Percentiles rank a stretch among this genome's conserved stretches.
Evolutionary conservation across 2,329 filamentous ascomycete genomes (phyloP).

Genomic region (Clonostachys rhizophaga): DNA sequence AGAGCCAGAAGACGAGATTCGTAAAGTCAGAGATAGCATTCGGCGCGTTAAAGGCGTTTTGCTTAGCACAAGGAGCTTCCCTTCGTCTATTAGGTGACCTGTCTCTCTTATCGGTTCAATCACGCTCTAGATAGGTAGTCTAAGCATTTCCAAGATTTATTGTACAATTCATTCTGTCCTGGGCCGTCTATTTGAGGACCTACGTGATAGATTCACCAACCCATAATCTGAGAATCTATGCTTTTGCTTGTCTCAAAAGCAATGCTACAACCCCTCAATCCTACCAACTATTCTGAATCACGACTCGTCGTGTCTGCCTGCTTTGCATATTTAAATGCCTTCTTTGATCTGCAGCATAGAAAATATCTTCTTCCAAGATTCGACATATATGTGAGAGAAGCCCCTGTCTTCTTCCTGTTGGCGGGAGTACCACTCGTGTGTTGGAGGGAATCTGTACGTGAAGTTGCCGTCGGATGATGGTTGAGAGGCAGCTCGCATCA

Average conservation of each 20-base stretch:
- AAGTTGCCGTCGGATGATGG: slow-evolving; percentile 6
- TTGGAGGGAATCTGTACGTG: slow-evolving; percentile 37
- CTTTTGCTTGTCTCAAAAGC: no score
- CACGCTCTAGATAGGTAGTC: no score
- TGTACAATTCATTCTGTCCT: no score
- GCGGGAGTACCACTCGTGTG: slow-evolving; percentile 45
- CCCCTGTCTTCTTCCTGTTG: slow-evolving; percentile 40
- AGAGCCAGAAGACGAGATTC: slow-evolving; percentile 60
- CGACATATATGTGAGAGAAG: slow-evolving; percentile 43
- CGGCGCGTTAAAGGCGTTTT: slow-evolving; percentile 75
- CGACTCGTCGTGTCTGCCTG: not conserved
- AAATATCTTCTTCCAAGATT: slow-evolving; percentile 32
- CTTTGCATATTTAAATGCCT: not conserved
- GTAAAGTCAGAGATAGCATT: slow-evolving; percentile 69
- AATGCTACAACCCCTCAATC: not conserved
- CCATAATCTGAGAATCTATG: no score
- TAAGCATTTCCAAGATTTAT: no score
- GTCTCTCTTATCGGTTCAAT: no score
- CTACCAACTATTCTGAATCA: not conserved
- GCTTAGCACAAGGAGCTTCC: slow-evolving; percentile 71
- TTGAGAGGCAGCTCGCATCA: not conserved
- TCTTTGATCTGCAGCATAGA: slow-evolving; percentile 10
- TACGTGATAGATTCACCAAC: no score
- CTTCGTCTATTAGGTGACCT: slow-evolving; percentile 23
- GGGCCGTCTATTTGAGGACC: no score